Base-by-base conservation (phyloP, 108 stramenopile species). In the Cyclotella choctawhatcheeana region DNA sequence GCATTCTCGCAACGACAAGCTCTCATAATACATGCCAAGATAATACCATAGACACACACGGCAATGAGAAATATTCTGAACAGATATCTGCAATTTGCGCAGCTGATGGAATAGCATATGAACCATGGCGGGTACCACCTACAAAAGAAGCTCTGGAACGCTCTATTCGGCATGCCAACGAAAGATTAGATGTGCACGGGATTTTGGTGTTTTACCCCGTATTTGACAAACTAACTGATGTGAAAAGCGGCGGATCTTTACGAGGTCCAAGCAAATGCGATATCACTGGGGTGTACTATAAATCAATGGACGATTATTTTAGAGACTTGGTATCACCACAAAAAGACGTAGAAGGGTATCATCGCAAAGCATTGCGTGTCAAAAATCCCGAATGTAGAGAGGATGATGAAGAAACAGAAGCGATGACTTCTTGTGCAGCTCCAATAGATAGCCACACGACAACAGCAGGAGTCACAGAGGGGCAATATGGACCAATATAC, bases 201-300 rank as follows among this genome's bases (percentile, higher is more conserved):
- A 89, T 97, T 52, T 72, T 98, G 58, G 92, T 98, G 18, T 98
- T 94, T 81, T 98, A 98, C 81, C 97, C 97, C 0, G 86, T 96
- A 50, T 92, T 90, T 77, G 92, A 92, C 14, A 75, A 73, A 34
- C 59, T 72, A 40, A 8, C 63, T 30, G 56, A 71, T 20, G n/a
- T 50, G 2, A 35, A 44, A 8, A 5, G 48, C 18, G 32, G n/a
- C 25, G 18, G 29, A 30, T 27, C 34, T 31, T 20, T 18, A 16
- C 43, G 74, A 54, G 82, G 86, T 40, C 87, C 82, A 10, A 85
- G 84, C 70, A 87, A 88, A 56, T 75, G 85, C 40, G 31, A 69
- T 44, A 45, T 67, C 10, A 86, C 79, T 6, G 89, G 92, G 5
- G 87, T 90, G 10, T 89, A 88, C 62, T 93, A 93, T 72, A 90